Conservation (phyloP, 2,329 filamentous ascomycete species). For the Claviceps sp. region DNA sequence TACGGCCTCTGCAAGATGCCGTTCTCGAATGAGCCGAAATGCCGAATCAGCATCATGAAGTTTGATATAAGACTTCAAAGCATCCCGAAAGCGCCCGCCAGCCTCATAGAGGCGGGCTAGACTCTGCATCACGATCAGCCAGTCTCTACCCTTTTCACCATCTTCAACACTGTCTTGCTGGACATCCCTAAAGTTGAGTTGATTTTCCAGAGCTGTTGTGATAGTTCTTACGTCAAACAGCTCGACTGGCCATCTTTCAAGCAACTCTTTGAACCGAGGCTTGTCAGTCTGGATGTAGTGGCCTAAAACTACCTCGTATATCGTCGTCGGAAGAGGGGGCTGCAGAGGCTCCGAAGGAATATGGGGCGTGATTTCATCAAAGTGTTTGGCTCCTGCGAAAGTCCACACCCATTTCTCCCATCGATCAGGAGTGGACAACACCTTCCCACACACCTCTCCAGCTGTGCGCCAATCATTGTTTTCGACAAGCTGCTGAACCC, state of each 20-base stretch:
- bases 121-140: constrained; percentile 78
- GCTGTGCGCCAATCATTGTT: constrained; percentile 63
- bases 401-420: constrained; percentile 97
- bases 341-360: constrained; percentile 67
- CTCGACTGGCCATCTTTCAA: constrained; percentile 74
- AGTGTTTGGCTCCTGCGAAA: constrained; percentile 73
- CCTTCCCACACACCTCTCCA: constrained; percentile 68
- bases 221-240: constrained; percentile 70
- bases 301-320: constrained; percentile 80
- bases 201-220: constrained; percentile 66
- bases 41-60: constrained; percentile 85
- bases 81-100: constrained; percentile 68
- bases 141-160: constrained; percentile 62
- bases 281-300: constrained; percentile 78
- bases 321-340: constrained; percentile 63
- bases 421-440: constrained; percentile 61
- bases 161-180: constrained; percentile 63
- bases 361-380: constrained; percentile 78
- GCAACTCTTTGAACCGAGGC: constrained; percentile 58
- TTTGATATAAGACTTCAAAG: constrained; percentile 76
- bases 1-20: constrained; percentile 80
- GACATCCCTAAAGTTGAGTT: constrained; percentile 63
- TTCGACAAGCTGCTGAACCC: constrained; percentile 76
- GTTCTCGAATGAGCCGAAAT: constrained; percentile 73
- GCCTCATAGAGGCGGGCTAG: constrained; percentile 76